Percentiles rank a stretch among this genome's conserved stretches.
These are phyloP conservation scores for Glycine latifolia DNA, from an alignment of 306 rosid genomes.

Conservation along the genomic window DNA sequence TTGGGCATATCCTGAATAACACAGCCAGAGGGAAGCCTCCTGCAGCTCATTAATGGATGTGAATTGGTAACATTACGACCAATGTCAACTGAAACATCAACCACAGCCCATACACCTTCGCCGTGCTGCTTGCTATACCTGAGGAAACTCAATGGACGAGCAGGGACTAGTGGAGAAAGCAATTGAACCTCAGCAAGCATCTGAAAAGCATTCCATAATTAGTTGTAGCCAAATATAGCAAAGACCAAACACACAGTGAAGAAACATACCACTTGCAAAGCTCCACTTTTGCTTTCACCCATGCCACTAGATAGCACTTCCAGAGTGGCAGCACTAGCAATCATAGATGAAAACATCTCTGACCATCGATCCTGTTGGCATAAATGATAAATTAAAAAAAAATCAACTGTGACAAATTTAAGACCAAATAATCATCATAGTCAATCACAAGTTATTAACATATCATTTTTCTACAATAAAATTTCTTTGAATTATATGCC, in stretches of 20 bases:
- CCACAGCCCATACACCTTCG: constrained; percentile 85
- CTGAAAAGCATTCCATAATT: constrained; percentile 49
- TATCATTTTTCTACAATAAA: neutral
- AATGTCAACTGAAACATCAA: constrained; percentile 72
- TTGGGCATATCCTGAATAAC: constrained; percentile 77
- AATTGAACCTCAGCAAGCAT: constrained; percentile 86
- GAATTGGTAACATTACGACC: constrained; percentile 49
- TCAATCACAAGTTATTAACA: neutral
- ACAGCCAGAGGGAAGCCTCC: constrained; percentile 94
- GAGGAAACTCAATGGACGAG: constrained; percentile 71
- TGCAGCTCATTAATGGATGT: constrained; percentile 50
- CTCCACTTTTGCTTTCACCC: constrained; percentile 71
- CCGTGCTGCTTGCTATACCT: constrained; percentile 86
- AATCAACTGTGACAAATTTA: constrained; percentile 2
- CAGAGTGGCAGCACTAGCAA: constrained; percentile 67
- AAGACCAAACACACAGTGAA: neutral
- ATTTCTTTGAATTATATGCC: neutral
- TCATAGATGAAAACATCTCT: constrained; percentile 73
- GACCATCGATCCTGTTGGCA: constrained; percentile 76
- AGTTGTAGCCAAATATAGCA: constrained; percentile 16
- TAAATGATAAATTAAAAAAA: constrained; percentile 33
- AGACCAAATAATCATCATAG: constrained; percentile 16
- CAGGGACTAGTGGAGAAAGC: constrained; percentile 82
- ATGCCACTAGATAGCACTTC: constrained; percentile 63
- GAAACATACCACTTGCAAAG: constrained; percentile 71